phyloP scores from a whole-genome alignment of 2,329 filamentous ascomycete genomes.

The Penicillium sp. region DNA sequence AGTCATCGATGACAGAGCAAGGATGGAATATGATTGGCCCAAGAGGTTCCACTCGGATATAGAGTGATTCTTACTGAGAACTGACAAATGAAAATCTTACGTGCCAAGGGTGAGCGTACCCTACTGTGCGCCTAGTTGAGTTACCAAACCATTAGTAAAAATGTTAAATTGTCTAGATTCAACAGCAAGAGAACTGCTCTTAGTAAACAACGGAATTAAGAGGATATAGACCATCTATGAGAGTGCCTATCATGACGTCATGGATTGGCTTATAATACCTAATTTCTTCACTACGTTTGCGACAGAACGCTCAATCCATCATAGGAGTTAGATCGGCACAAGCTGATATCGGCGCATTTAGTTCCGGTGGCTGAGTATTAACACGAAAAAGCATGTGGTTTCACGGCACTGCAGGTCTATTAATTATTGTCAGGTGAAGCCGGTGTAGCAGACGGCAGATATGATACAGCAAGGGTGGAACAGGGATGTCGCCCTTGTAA shows the following conservation, averaged over 20 bases:
- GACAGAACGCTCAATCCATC: not conserved
- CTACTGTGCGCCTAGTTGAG: not conserved
- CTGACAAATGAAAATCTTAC: slow-evolving; percentile 30
- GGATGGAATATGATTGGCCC: slow-evolving; percentile 11
- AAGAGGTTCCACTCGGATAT: slow-evolving; percentile 10
- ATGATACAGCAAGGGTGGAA: not conserved
- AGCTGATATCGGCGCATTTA: not conserved
- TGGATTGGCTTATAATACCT: not conserved
- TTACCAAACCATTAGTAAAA: not conserved
- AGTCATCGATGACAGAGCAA: slow-evolving; percentile 29
- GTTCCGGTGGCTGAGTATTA: not conserved
- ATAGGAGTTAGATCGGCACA: not conserved
- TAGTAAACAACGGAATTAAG: not conserved
- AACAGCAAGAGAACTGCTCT: not conserved
- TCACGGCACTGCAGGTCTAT: not conserved
- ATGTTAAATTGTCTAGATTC: not conserved
- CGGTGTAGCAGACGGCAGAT: not conserved
- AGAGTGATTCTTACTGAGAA: slow-evolving; percentile 31
- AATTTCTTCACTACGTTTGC: not conserved
- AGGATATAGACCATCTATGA: not conserved
- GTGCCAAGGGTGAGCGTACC: not conserved
- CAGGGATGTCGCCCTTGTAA: not conserved
- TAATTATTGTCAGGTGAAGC: not conserved
- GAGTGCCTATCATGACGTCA: slow-evolving; percentile 4
- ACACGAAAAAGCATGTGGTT: not conserved